Conservation (phyloP, 1,284 basidiomycete genomes). For the Irpex lacteus region DNA sequence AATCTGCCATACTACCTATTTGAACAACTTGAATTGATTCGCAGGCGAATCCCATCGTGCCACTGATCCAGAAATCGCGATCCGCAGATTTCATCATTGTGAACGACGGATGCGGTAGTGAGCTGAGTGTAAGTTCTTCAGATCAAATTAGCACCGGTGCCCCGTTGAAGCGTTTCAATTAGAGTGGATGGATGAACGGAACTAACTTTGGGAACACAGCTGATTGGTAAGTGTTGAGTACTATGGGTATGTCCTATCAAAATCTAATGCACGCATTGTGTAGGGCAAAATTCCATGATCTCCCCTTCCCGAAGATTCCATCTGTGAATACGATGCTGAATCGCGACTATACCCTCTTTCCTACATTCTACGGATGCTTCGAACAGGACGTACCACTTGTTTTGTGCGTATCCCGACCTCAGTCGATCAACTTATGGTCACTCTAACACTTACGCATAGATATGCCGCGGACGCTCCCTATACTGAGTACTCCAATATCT, state of each 20-base stretch:
- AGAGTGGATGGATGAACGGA: background rate
- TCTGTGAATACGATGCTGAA: background rate
- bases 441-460: background rate
- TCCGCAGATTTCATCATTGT: background rate
- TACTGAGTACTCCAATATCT: background rate
- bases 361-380: background rate
- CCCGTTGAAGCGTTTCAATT: too few relatives aligned
- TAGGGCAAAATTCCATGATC: background rate
- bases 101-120: background rate
- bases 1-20: too few relatives aligned
- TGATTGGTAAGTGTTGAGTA: background rate
- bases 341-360: background rate
- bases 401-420: background rate
- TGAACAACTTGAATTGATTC: background rate
- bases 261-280: background rate
- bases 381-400: background rate
- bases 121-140: background rate
- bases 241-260: background rate
- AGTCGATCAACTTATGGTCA: background rate
- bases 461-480: background rate
- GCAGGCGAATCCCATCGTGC: background rate
- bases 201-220: background rate
- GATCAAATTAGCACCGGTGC: too few relatives aligned
- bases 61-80: background rate
- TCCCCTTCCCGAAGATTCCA: background rate